Conservation (phyloP, 176 grass and related monocot species). For the Calamus simplicifolius region DNA sequence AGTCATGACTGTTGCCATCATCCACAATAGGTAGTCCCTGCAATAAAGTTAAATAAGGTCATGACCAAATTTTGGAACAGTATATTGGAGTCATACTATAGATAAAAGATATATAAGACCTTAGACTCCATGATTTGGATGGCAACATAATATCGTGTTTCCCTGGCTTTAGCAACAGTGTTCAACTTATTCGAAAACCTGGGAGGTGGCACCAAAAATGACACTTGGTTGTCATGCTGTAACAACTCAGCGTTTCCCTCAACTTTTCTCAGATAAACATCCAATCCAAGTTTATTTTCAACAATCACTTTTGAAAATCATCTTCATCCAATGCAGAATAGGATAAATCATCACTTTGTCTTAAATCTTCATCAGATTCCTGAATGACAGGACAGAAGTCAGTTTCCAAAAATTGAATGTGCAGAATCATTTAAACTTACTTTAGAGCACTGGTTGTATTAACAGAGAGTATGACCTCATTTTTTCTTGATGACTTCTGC, state of each 20-base stretch:
- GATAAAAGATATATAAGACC: slow-evolving; percentile 27
- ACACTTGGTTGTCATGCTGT: slow-evolving; percentile 56
- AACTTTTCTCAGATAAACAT: slow-evolving; percentile 85
- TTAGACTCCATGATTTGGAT: slow-evolving; percentile 87
- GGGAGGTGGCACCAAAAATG: slow-evolving; percentile 73
- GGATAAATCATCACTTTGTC: slow-evolving; percentile 29
- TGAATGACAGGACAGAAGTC: slow-evolving; percentile 18
- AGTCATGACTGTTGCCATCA: slow-evolving; percentile 89
- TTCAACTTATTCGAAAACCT: slow-evolving; percentile 86
- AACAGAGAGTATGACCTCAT: slow-evolving; percentile 29
- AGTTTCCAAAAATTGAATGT: background rate
- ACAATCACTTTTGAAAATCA: slow-evolving; percentile 80
- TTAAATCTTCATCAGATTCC: slow-evolving; percentile 37
- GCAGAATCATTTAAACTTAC: slow-evolving; percentile 7
- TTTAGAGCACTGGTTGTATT: slow-evolving; percentile 5
- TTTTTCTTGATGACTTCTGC: slow-evolving; percentile 54
- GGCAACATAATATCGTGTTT: slow-evolving; percentile 87
- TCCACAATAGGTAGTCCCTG: slow-evolving; percentile 81
- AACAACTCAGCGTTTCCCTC: slow-evolving; percentile 46
- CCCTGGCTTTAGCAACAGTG: slow-evolving; percentile 54
- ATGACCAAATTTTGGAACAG: background rate
- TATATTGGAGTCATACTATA: background rate
- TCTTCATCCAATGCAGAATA: slow-evolving; percentile 85
- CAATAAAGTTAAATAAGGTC: slow-evolving; percentile 11
- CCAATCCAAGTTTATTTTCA: slow-evolving; percentile 90